A percentile compares a stretch with the other conserved stretches of the same genome.
phyloP scores from a whole-genome alignment of 495 filamentous ascomycete species.

The Neurospora intermedia region DNA sequence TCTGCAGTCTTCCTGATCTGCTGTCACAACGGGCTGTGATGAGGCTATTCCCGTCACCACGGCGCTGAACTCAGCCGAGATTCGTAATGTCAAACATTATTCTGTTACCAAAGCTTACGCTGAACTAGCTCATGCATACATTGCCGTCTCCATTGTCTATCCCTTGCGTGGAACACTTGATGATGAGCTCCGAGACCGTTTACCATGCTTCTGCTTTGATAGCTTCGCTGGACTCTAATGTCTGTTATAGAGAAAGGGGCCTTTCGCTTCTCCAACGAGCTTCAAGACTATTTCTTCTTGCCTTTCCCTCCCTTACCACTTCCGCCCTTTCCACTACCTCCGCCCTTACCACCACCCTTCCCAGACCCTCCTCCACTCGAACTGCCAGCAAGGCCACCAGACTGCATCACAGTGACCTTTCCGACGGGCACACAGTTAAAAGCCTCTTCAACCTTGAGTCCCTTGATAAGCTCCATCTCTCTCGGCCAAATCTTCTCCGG shows the following conservation, averaged over 20 bases:
- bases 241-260: background rate
- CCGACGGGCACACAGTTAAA: conserved; percentile 71
- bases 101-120: background rate
- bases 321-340: conserved; percentile 9
- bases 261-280: background rate
- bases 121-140: background rate
- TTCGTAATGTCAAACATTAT: background rate
- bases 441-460: conserved; percentile 71
- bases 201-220: background rate
- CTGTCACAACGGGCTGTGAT: background rate
- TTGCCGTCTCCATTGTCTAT: background rate
- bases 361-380: conserved; percentile 31
- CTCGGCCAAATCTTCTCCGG: conserved; percentile 67
- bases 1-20: background rate
- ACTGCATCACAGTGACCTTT: conserved; percentile 74
- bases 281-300: conserved; percentile 2
- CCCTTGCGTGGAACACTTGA: background rate
- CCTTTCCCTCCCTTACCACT: conserved; percentile 8
- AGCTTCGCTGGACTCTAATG: background rate
- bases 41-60: background rate
- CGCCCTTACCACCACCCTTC: conserved; percentile 28
- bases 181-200: background rate
- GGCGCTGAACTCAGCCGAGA: background rate
- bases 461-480: conserved; percentile 74
- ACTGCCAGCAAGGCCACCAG: conserved; percentile 38